Evolutionary conservation across 2,329 filamentous ascomycete species (phyloP), one percentile per base, ranked within the genome.

Genomic region (Plenodomus tracheiphilus): DNA sequence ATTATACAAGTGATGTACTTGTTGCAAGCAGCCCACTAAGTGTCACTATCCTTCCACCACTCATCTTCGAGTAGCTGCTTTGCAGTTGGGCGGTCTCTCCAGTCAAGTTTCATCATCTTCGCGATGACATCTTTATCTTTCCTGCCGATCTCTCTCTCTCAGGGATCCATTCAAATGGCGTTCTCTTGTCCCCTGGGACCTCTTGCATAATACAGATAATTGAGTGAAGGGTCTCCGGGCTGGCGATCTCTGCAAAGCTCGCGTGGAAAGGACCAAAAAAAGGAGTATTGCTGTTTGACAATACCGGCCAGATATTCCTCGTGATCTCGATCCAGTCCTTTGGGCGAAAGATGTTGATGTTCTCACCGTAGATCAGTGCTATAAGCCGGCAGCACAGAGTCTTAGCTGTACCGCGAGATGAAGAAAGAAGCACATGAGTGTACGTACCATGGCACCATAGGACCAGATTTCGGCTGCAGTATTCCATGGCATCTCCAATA

Each of bases 71-170:
- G 53, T 22, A 76, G 54, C 39, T 74, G 64, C 46, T 61, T 63
- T 22, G 71, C 74, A 6, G 70, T 70, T 7, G 73, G 75, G 25
- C 74, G 62, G 49, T 77, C 74, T 47, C 74, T 66, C 37, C 69
- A 72, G 50, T 77, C 74, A 6, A 78, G 62, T 51, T 70, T 76
- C 74, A 78, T 76, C 16, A 77, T 73, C 54, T 67, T 76, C 2
- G 58, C 40, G n/a, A 77, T 49, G 54, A 77, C 77, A 2, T 46
- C 34, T 7, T 56, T 64, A 32, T 62, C 61, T 35, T 42, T 51
- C 34, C 46, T 19, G 18, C 9, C 48, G 17, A 61, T 37, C 49
- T 64, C 58, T 0, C 58, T 0, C 44, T 53, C 37, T 57, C 42
- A 1, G 46, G 57, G 1, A 34, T 51, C 16, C 39, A 19, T 2